Base-by-base conservation (phyloP, 2,329 filamentous ascomycete genomes). In the Aureobasidium zeae region DNA sequence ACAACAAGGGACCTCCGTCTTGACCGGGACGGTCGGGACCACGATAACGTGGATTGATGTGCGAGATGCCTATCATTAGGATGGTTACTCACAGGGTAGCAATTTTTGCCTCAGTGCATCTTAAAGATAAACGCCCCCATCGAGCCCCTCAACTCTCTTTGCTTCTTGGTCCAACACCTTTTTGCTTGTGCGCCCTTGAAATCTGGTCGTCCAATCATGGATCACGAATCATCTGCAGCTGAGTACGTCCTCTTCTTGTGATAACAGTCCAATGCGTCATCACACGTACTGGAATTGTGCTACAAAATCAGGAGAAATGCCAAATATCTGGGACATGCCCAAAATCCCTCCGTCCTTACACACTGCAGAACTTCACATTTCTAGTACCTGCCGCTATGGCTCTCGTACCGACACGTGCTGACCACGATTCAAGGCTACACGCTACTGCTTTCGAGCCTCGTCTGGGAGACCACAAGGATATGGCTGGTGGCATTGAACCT, bases 171-270 rank as follows among this genome's bases (percentile, higher is more conserved):
- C 15, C 21, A 12, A 41, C 37, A 28, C 37, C 37, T 41, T 30
- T 43, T 43, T 43, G 39, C 39, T 43, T 43, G 39, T 43, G 15
- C 28, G 26, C 34, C 29, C 39, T 43, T 43, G 39, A 41, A 22
- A 34, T 34, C 22, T 8, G 21, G 13, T 24, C 22, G 30, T 28
- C 39, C 30, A 15, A 43, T n/a, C 39, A 43, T 43, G 39, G 39
- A 43, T 43, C 39, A 34, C 39, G 39, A 43, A 34, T 19, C 39
- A 30, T 12, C 30, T 20, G 39, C 39, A 34, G 39, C 39, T 33
- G 39, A 43, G 39, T 43, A 34, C 16, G 39, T 43, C 12, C 17
- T 11, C 20, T 13, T 22, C n/a, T 20, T 13, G 20, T n/a, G n/a
- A n/a, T n/a, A n/a, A n/a, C n/a, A n/a, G n/a, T n/a, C n/a, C n/a